Evolutionary conservation across 2,329 filamentous ascomycete species (phyloP).

Genomic region (Graphilbum ipis-grandicollis): DNA sequence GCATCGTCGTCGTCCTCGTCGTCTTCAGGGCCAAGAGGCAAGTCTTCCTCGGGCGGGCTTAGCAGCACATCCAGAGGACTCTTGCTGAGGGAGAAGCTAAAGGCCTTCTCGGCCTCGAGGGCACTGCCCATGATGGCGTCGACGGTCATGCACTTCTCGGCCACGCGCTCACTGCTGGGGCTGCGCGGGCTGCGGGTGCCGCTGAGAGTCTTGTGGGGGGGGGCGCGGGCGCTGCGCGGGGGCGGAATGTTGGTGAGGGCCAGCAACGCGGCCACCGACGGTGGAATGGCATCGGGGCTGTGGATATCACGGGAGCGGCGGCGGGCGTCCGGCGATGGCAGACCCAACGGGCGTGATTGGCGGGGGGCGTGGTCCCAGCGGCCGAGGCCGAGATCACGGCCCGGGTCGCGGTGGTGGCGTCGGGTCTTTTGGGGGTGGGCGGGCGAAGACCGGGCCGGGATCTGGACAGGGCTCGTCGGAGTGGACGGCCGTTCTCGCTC

Average conservation of each 20-base stretch:
- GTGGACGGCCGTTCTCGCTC: conserved; percentile 18
- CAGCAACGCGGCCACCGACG: conserved; percentile 42
- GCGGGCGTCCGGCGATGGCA: not conserved
- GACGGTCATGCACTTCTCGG: conserved; percentile 29
- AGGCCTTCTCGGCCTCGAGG: conserved; percentile 38
- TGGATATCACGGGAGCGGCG: conserved; percentile 19
- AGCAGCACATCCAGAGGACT: conserved; percentile 42
- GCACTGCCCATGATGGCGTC: conserved; percentile 37
- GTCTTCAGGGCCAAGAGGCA: too few species aligned
- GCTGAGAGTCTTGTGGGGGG: not conserved
- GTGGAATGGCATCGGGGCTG: conserved; percentile 35
- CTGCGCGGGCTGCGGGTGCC: not conserved
- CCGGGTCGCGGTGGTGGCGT: conserved; percentile 12
- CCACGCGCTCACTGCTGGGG: not conserved
- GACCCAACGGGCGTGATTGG: not conserved
- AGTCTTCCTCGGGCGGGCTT: conserved; percentile 44
- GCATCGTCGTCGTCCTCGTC: conserved; percentile 24
- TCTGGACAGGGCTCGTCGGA: conserved; percentile 36
- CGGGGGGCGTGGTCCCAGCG: not conserved
- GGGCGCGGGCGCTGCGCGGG: conserved; percentile 12
- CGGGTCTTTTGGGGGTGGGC: conserved; percentile 16
- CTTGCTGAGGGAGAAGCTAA: conserved; percentile 34
- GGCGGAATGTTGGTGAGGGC: conserved; percentile 45
- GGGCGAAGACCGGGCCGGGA: conserved; percentile 26
- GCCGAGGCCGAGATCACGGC: not conserved